Evolutionary conservation across 2,329 filamentous ascomycete genomes (phyloP).

Genomic region (Madurella mycetomatis): DNA sequence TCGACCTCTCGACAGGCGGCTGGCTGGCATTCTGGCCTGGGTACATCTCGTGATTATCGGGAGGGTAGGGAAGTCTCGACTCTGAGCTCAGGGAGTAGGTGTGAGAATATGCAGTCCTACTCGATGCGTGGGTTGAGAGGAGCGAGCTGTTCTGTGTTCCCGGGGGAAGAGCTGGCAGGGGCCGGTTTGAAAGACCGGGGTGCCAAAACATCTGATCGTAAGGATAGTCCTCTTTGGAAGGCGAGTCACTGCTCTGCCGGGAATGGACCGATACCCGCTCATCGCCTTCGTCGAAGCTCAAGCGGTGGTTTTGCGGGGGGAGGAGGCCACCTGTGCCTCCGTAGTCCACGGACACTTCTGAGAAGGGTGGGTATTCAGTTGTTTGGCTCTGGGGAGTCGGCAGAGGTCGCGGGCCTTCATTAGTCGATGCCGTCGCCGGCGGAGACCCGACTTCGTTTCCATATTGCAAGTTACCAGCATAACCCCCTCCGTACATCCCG

Average conservation of each 20-base stretch:
- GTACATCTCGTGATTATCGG: constrained; percentile 48
- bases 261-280: constrained; percentile 61
- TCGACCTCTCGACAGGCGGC: constrained; percentile 61
- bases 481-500: constrained; percentile 69
- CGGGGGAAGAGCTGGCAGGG: constrained; percentile 56
- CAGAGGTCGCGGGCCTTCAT: constrained; percentile 45
- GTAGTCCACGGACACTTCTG: constrained; percentile 73
- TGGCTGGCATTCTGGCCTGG: constrained; percentile 39
- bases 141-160: constrained; percentile 13
- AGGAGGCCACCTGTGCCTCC: constrained; percentile 86
- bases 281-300: constrained; percentile 92
- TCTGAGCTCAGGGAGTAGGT: constrained; percentile 47
- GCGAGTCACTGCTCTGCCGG: constrained; percentile 60
- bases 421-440: constrained; percentile 35
- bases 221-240: constrained; percentile 67
- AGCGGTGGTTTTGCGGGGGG: constrained; percentile 65
- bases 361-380: constrained; percentile 40
- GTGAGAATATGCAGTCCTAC: constrained; percentile 45
- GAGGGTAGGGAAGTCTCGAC: constrained; percentile 35
- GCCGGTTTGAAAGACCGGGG: constrained; percentile 67
- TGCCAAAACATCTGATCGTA: constrained; percentile 81
- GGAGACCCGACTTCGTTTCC: constrained; percentile 45
- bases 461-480: constrained; percentile 49
- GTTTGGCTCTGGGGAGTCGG: constrained; percentile 42
- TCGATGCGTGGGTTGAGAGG: constrained; percentile 32